phyloP scores from a whole-genome alignment of 371 early-diverging fungal genomes.

The Mortierella sp. region DNA sequence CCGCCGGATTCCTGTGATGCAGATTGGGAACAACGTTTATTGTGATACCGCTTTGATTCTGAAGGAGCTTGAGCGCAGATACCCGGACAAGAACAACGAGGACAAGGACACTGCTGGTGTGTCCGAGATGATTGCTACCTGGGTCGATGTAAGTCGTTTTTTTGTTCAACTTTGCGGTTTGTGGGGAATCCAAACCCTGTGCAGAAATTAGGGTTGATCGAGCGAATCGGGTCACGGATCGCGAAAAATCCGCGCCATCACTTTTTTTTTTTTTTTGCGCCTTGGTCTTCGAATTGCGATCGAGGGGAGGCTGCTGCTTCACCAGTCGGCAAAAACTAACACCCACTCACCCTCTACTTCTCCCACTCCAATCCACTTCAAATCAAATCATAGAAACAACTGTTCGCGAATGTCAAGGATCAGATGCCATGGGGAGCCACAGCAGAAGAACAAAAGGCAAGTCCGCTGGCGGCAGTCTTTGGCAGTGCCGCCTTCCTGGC shows the following conservation, averaged over 20 bases:
- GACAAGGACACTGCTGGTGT: background rate
- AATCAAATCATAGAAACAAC: slow-evolving; percentile 13
- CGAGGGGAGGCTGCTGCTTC: no score
- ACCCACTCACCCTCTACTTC: background rate
- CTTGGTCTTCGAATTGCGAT: no score
- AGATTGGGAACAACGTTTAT: slow-evolving; percentile 70
- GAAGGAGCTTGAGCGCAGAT: slow-evolving; percentile 66
- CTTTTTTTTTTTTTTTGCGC: background rate
- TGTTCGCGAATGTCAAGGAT: slow-evolving; percentile 24
- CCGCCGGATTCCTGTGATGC: slow-evolving; percentile 71
- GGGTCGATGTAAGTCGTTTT: slow-evolving; percentile 35
- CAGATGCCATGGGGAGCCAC: slow-evolving; percentile 45
- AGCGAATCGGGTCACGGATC: slow-evolving; percentile 23
- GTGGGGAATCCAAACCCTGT: background rate
- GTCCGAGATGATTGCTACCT: slow-evolving; percentile 22
- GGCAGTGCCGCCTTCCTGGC: slow-evolving; percentile 24
- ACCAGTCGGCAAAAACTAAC: no score
- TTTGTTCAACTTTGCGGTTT: background rate
- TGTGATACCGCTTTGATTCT: slow-evolving; percentile 67
- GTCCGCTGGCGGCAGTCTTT: slow-evolving; percentile 30
- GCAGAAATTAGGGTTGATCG: slow-evolving; percentile 9
- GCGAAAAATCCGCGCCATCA: background rate
- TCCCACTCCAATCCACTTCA: no score
- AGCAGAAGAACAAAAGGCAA: slow-evolving; percentile 28
- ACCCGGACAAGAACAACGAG: slow-evolving; percentile 7